A percentile compares a stretch with the other conserved stretches of the same genome.
Evolutionary conservation across 176 grass and related monocot genomes (phyloP).

Genomic region (Aegilops umbellulata): DNA sequence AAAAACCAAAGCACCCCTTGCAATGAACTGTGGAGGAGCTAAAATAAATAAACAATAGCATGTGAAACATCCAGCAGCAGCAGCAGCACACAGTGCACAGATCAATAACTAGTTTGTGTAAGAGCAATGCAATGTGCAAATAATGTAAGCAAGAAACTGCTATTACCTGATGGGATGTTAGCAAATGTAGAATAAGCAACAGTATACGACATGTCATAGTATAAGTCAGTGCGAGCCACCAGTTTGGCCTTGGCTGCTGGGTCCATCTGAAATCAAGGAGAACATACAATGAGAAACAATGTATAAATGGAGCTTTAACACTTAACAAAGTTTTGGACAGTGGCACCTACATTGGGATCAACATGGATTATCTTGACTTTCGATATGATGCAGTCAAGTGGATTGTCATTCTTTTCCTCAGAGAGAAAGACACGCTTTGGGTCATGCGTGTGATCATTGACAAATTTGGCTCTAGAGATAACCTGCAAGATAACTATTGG

Average conservation of each 20-base stretch:
- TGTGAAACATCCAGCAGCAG: not conserved
- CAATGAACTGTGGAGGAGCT: not conserved
- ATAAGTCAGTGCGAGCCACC: slow-evolving; percentile 51
- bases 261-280: slow-evolving; percentile 41
- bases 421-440: slow-evolving; percentile 78
- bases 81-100: not conserved
- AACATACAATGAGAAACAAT: not conserved
- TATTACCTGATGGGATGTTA: slow-evolving; percentile 65
- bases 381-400: slow-evolving; percentile 61
- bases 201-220: slow-evolving; percentile 85
- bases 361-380: slow-evolving; percentile 60
- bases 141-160: not conserved
- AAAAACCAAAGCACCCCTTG: not conserved
- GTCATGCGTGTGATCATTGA: slow-evolving; percentile 38
- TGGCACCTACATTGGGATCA: slow-evolving; percentile 66
- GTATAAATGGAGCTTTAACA: not conserved
- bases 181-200: slow-evolving; percentile 76
- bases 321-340: not conserved
- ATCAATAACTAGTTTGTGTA: not conserved
- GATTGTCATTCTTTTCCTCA: slow-evolving; percentile 83
- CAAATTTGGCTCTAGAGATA: slow-evolving; percentile 30
- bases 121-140: not conserved
- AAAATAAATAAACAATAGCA: not conserved
- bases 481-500: not conserved
- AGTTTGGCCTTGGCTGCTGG: slow-evolving; percentile 30